Evolutionary conservation across 2,329 filamentous ascomycete genomes (phyloP).

Genomic region (Xylariaceae sp.): DNA sequence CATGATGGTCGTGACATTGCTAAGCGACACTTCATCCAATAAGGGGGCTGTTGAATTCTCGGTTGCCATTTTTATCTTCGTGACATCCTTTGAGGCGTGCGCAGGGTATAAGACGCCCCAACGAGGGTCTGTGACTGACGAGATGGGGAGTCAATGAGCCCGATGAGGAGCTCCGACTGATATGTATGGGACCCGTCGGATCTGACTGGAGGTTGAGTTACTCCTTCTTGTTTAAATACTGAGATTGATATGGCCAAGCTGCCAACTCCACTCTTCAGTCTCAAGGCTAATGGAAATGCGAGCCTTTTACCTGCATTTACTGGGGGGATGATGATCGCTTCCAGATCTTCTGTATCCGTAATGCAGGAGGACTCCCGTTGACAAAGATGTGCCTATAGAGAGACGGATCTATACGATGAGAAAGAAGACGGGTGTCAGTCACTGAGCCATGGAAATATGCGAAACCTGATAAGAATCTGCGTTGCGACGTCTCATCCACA

Average conservation of each 20-base stretch:
- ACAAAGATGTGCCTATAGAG: background rate
- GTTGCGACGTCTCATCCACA: too few species aligned
- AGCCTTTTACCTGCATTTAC: background rate
- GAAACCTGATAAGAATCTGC: background rate
- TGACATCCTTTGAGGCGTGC: background rate
- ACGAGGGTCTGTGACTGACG: background rate
- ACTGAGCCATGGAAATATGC: background rate
- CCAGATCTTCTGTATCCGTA: background rate
- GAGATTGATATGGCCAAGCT: background rate
- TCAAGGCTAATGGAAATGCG: background rate
- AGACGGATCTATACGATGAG: background rate
- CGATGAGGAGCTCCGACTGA: background rate
- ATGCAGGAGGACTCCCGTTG: background rate
- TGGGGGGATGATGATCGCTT: background rate
- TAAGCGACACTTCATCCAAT: slow-evolving; percentile 23
- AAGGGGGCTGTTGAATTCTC: slow-evolving; percentile 22
- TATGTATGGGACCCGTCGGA: background rate
- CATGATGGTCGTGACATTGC: slow-evolving; percentile 19
- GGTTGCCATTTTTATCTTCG: slow-evolving; percentile 23
- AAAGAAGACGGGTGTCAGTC: background rate
- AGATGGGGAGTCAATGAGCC: background rate
- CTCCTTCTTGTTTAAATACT: background rate
- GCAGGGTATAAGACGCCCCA: background rate
- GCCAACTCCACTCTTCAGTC: background rate
- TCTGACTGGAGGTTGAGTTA: background rate